Evolutionary conservation across 1,284 basidiomycete species (phyloP), one percentile per base, ranked within the genome.

Genomic region (Rhodofomes roseus): DNA sequence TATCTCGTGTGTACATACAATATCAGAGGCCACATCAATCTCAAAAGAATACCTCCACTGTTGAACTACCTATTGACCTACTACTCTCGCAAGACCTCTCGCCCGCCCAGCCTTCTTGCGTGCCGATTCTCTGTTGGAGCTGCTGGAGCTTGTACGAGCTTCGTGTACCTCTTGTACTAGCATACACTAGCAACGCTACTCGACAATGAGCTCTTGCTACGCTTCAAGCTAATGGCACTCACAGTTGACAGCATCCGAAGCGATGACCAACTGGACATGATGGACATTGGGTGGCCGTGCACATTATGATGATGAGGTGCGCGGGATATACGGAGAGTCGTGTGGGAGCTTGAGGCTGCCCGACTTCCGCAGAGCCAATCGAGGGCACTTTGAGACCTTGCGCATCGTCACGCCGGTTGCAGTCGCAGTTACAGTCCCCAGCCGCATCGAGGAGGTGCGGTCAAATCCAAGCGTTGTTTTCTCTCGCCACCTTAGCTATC

Each of bases 131-230:
- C 59, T 79, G 73, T 62, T 84, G 83, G 66, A 74, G 74, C 65
- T 74, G 77, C 64, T 82, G 77, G 63, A 71, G 70, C 70, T 84
- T 83, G 62, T 78, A 80, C 4, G 80, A 81, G 1, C 79, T 83
- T 66, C 82, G 76, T 48, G 89, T 63, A 0, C 81, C 79, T 79
- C 66, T 90, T 89, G 62, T 88, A 86, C 88, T 88, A 90, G 51
- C 77, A 73, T 6, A 90, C 79, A 41, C 77, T 77, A 18, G 75
- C 79, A 12, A 71, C 76, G 18, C 79, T 79, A 61, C 78, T 79
- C n/a, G 77, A 78, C 0, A 80, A 80, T 3, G 81, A 82, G 18
- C 81, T 72, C 43, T 64, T 60, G 1, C 66, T 68, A 11, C 70
- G 68, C 1, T 59, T 62, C n/a, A n/a, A n/a, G 12, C 68, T 67